Evolutionary conservation across 2,329 filamentous ascomycete genomes (phyloP).

Genomic region (Dissoconium aciculare): DNA sequence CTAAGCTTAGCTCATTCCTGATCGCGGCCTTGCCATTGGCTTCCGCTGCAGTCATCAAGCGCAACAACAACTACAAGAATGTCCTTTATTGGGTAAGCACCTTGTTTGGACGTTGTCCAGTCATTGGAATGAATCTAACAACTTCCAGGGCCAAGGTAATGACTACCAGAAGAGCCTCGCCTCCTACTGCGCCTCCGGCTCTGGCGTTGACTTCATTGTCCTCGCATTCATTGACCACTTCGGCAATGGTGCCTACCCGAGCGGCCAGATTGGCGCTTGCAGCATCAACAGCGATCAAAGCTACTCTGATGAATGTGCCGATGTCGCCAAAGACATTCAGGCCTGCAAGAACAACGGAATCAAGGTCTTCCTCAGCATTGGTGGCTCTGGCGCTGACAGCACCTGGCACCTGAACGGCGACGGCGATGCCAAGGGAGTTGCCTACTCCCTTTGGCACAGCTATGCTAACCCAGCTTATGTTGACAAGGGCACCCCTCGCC

Average conservation of each 20-base stretch:
- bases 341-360: conserved; percentile 28
- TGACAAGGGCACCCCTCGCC: conserved; percentile 23
- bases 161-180: conserved; percentile 3
- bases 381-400: conserved; percentile 19
- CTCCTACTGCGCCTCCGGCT: conserved; percentile 4
- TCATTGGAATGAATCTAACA: too few species aligned
- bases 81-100: conserved; percentile 1
- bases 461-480: conserved; percentile 26
- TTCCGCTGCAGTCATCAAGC: not conserved
- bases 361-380: conserved; percentile 31
- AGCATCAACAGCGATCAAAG: conserved; percentile 6
- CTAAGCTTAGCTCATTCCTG: too few species aligned
- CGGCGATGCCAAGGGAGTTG: conserved; percentile 29
- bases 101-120: too few species aligned
- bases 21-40: not conserved
- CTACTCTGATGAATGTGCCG: conserved; percentile 20
- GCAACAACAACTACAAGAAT: not conserved
- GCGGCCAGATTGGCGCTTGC: conserved; percentile 5
- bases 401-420: conserved; percentile 30
- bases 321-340: conserved; percentile 25
- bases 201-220: conserved; percentile 5
- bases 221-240: conserved; percentile 8
- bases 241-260: conserved; percentile 5
- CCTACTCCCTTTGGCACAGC: conserved; percentile 31
- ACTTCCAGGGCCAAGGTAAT: conserved; percentile 3